Base-by-base conservation (phyloP, 176 grass and related monocot genomes). In the Oropetium thomaeum region DNA sequence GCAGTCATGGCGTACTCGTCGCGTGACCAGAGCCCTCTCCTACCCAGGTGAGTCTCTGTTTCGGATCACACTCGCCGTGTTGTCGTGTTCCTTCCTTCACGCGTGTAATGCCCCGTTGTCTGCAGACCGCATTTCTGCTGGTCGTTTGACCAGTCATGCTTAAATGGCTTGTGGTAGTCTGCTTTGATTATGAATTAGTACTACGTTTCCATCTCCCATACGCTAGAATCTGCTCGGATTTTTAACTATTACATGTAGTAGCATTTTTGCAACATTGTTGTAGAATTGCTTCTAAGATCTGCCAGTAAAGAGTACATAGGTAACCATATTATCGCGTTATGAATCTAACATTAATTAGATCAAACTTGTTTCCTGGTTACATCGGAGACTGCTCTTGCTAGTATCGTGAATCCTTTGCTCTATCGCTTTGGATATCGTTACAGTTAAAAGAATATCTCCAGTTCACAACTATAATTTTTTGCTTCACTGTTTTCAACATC, bases 11-110 rank as follows among this genome's bases (percentile, higher is more conserved):
- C 75, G 0, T 92, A 92, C 89, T 81, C 87, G 0, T 71, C 84
- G 20, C 75, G 83, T 42, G 76, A 62, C 44, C 93, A 92, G 80
- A 92, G 72, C 59, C 89, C 89, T 17, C 84, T 92, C 16, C 86
- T 86, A 17, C 93, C 93, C 11, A 92, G 93, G 89, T 96, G 66
- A 47, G 8, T 2, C 39, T 26, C 20, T 2, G 14, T 58, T 17
- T 4, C 25, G 14, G 54, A 59, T 31, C 54, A 19, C 10, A 22
- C 10, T n/a, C 34, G 30, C 14, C 13, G 8, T 7, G 19, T 2
- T 4, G 2, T 49, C 45, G 7, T 51, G 48, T 51, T n/a, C 19
- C 20, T n/a, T 51, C 48, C 7, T 51, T 20, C n/a, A 51, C 5
- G n/a, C 44, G 14, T 19, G 15, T 16, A 16, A 3, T 16, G 43